phyloP scores from a whole-genome alignment of 192 early-diverging fungal genomes.

The Coemansia interrupta region DNA sequence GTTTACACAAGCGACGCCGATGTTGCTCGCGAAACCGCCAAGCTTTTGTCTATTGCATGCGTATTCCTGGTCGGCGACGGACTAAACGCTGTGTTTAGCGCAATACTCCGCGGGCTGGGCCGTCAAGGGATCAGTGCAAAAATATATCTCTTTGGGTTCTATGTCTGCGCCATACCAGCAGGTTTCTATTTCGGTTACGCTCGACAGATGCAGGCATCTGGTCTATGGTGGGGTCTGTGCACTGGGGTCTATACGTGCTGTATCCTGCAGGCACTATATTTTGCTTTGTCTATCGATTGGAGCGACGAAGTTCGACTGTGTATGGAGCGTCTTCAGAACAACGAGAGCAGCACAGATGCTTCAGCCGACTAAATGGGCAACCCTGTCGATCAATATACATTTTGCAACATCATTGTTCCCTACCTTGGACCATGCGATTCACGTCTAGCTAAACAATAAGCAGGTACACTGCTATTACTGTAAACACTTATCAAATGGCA shows the following conservation, averaged over 20 bases:
- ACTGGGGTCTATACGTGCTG: conserved; percentile 12
- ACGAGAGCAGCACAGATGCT: neutral
- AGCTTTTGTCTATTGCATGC: conserved; percentile 69
- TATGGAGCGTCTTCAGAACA: neutral
- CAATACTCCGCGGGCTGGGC: conserved; percentile 52
- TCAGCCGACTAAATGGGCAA: neutral
- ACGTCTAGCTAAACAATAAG: no score
- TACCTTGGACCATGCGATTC: neutral
- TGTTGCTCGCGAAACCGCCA: conserved; percentile 65
- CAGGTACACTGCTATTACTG: no score
- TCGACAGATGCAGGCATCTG: conserved; percentile 13
- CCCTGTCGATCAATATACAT: neutral
- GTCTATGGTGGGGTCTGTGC: conserved; percentile 38
- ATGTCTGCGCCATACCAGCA: conserved; percentile 45
- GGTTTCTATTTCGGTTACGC: conserved; percentile 44
- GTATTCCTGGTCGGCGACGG: conserved; percentile 60
- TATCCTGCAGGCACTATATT: conserved; percentile 14
- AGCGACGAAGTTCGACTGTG: conserved; percentile 21
- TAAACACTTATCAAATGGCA: no score
- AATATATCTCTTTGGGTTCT: conserved; percentile 51
- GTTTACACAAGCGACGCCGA: conserved; percentile 63
- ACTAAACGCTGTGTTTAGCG: conserved; percentile 54
- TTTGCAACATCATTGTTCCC: neutral
- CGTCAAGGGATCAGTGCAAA: conserved; percentile 46
- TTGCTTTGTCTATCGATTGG: conserved; percentile 25